These are phyloP conservation scores for Cicer yamashitae DNA, from an alignment of 306 rosid species.

Conservation along the genomic window DNA sequence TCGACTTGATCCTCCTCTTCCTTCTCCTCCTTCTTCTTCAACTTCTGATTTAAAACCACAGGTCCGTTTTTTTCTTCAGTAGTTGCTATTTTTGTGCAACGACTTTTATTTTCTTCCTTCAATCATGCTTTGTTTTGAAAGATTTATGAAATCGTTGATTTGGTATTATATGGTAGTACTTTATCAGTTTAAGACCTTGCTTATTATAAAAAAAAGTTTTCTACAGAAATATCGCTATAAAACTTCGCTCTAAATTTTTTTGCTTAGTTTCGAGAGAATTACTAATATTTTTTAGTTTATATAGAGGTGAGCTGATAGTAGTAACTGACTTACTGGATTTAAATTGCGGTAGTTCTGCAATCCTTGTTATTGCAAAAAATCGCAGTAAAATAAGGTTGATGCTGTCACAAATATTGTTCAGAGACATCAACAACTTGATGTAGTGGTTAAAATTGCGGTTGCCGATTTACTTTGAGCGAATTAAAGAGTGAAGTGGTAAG, in stretches of 20 bases:
- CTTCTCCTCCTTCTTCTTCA: constrained; percentile 42
- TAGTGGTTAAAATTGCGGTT: background rate
- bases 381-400: background rate
- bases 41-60: constrained; percentile 51
- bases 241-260: background rate
- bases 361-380: background rate
- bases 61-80: constrained; percentile 51
- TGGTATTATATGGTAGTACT: background rate
- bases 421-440: background rate
- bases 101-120: background rate
- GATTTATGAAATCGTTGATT: background rate
- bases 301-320: background rate
- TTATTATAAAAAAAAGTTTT: background rate
- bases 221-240: background rate
- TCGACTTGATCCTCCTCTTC: constrained; percentile 2
- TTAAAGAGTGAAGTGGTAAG: no score
- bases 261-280: background rate
- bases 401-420: background rate
- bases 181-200: background rate
- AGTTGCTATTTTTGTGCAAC: background rate
- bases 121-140: background rate
- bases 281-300: background rate
- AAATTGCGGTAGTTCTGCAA: background rate
- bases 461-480: background rate
- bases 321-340: background rate